Percentiles rank a stretch among this genome's conserved stretches.
Evolutionary conservation across 345 rosid species (phyloP).

Genomic region (Pseudoturritis turrita): DNA sequence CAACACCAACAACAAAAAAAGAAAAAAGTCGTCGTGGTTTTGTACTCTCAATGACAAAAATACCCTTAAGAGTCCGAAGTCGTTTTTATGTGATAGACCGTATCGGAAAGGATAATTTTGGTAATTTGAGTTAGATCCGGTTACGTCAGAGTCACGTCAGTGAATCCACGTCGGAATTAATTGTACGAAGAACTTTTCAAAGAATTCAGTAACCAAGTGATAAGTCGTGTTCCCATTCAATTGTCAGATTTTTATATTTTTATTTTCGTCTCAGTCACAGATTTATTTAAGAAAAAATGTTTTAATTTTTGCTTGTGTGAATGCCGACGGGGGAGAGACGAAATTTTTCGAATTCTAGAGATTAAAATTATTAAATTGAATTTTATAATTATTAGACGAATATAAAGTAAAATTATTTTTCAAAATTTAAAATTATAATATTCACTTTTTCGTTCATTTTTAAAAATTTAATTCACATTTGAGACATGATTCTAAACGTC

Average conservation of each 20-base stretch:
- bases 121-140: not conserved
- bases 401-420: not conserved
- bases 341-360: no score
- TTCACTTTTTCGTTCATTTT: no score
- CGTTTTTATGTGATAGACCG: not conserved
- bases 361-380: no score
- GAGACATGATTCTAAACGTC: not conserved
- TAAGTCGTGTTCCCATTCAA: constrained; percentile 3
- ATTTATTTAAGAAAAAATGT: no score
- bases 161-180: not conserved
- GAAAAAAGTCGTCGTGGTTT: constrained; percentile 13
- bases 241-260: not conserved
- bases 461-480: not conserved
- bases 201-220: not conserved
- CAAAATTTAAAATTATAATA: no score
- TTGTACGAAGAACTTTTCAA: not conserved
- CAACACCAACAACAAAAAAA: no score
- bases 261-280: not conserved
- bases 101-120: not conserved
- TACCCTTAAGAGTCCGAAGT: not conserved
- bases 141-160: constrained; percentile 7
- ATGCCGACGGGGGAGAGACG: no score
- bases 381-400: no score
- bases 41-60: not conserved
- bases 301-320: no score